Percentiles rank a stretch among this genome's conserved stretches.
Conservation (phyloP, 2,329 filamentous ascomycete species). For the Aaosphaeria arxii region DNA sequence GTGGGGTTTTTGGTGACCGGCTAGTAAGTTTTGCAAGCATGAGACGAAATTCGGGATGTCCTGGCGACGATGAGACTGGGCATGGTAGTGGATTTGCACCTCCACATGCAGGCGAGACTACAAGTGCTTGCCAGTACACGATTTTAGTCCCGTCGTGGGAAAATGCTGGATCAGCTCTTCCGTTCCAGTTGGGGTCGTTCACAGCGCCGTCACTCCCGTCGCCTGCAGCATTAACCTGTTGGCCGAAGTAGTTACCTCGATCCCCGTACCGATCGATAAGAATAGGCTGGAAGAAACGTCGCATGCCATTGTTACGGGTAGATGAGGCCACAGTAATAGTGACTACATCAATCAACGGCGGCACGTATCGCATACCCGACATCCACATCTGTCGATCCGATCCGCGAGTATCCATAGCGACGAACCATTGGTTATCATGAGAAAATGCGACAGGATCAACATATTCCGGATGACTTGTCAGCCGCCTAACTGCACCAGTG, state of each 20-base stretch:
- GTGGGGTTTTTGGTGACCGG: constrained; percentile 20
- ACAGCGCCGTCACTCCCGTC: constrained; percentile 13
- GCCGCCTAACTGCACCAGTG: constrained; percentile 41
- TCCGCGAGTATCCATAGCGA: constrained; percentile 45
- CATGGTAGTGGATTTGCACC: constrained; percentile 43
- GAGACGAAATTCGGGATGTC: constrained; percentile 36
- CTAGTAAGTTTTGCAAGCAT: constrained; percentile 41
- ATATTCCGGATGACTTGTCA: constrained; percentile 47
- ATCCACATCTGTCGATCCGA: constrained; percentile 43
- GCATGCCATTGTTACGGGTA: constrained; percentile 45
- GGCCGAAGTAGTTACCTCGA: constrained; percentile 45
- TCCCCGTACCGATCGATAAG: constrained; percentile 47
- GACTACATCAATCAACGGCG: constrained; percentile 40
- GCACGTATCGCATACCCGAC: constrained; percentile 41
- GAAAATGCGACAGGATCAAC: constrained; percentile 44
- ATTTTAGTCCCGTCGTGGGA: constrained; percentile 44
- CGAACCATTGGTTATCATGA: constrained; percentile 43
- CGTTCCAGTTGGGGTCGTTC: constrained; percentile 51
- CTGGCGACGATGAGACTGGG: constrained; percentile 36
- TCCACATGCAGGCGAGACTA: constrained; percentile 41
- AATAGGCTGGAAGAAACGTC: constrained; percentile 48
- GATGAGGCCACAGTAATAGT: constrained; percentile 26
- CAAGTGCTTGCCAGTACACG: constrained; percentile 41
- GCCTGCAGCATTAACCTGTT: constrained; percentile 40
- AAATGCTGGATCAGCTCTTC: constrained; percentile 43